Evolutionary conservation across 2,329 filamentous ascomycete genomes (phyloP).

Genomic region (Penicillium oxalicum): DNA sequence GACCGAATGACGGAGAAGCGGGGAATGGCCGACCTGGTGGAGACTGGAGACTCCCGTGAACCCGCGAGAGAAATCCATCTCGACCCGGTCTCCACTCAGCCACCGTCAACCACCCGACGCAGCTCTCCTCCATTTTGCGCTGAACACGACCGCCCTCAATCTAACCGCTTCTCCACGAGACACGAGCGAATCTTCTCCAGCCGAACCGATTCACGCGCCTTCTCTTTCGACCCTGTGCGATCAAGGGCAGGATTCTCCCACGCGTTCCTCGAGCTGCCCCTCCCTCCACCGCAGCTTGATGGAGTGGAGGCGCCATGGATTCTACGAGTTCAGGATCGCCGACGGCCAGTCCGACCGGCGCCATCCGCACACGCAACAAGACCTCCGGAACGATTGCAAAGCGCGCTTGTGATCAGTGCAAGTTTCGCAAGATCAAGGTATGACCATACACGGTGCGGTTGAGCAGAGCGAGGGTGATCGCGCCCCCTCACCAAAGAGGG

Average conservation of each 20-base stretch:
- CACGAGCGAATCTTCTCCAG: too few species aligned
- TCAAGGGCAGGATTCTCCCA: background rate
- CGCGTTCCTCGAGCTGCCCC: background rate
- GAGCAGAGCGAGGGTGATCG: too few species aligned
- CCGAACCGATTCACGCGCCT: too few species aligned
- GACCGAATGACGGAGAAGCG: background rate
- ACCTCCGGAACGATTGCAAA: conserved; percentile 21
- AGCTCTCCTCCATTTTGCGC: too few species aligned
- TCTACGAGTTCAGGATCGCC: conserved; percentile 19
- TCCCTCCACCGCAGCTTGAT: conserved; percentile 6
- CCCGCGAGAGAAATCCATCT: background rate
- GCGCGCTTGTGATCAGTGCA: conserved; percentile 41
- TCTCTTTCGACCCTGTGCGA: too few species aligned
- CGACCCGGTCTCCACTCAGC: background rate
- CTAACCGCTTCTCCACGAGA: too few species aligned
- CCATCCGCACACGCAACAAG: conserved; percentile 25
- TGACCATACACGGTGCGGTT: background rate
- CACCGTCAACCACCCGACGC: background rate
- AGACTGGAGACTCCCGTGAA: background rate
- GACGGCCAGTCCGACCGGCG: conserved; percentile 10
- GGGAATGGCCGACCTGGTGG: background rate
- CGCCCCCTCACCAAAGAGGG: too few species aligned
- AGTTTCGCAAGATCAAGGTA: conserved; percentile 36
- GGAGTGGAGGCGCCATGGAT: conserved; percentile 21
- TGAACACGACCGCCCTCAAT: too few species aligned